Conservation (phyloP, 352 stramenopile genomes). For the Peronosclerospora sorghi region DNA sequence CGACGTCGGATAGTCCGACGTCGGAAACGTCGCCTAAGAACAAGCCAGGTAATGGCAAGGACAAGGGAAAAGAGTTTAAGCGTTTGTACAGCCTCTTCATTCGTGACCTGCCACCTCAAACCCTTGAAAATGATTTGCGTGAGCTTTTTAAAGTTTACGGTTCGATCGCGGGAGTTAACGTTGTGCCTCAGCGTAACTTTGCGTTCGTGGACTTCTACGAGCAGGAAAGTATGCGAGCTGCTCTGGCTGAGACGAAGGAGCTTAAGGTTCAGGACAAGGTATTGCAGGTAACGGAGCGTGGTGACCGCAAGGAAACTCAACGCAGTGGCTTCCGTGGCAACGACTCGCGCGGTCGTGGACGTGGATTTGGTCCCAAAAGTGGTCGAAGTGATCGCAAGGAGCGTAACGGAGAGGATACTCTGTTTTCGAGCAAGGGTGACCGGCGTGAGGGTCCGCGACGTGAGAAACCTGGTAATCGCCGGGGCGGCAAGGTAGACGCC, state of each 20-base stretch:
- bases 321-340: conserved; percentile 42
- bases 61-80: conserved; percentile 28
- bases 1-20: conserved; percentile 3
- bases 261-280: conserved; percentile 73
- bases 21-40: conserved; percentile 39
- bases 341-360: conserved; percentile 36
- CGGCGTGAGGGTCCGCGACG: conserved; percentile 35
- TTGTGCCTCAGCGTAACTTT: conserved; percentile 44
- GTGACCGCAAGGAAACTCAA: conserved; percentile 60
- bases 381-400: conserved; percentile 62
- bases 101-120: conserved; percentile 56
- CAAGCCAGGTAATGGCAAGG: conserved; percentile 25
- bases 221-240: conserved; percentile 63
- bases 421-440: conserved; percentile 18
- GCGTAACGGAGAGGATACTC: conserved; percentile 42
- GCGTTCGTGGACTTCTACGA: conserved; percentile 82
- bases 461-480: conserved; percentile 49
- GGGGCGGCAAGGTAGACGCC: conserved; percentile 54
- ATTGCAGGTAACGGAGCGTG: conserved; percentile 60
- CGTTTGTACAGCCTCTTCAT: conserved; percentile 64
- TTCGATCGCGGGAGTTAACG: conserved; percentile 56
- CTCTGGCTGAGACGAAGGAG: conserved; percentile 45
- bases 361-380: conserved; percentile 32
- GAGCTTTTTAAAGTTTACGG: conserved; percentile 76
- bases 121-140: conserved; percentile 62